These are phyloP conservation scores for Wickerhamomyces xylosicus DNA, from an alignment of 805 yeast species.

Conservation along the genomic window DNA sequence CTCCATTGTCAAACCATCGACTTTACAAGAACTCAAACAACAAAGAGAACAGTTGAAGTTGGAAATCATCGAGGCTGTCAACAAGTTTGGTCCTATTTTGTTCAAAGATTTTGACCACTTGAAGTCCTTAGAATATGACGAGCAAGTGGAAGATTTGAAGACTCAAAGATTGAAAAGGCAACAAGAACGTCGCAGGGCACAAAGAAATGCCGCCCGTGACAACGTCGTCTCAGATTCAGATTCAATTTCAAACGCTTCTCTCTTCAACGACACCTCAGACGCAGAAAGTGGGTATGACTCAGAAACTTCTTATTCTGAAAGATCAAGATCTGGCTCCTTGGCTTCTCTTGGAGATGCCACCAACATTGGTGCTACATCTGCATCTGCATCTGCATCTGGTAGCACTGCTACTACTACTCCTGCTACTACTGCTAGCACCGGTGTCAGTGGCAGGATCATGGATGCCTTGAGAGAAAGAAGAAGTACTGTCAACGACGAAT, in stretches of 20 bases:
- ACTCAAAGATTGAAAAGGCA: slow-evolving; percentile 27
- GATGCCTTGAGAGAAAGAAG: slow-evolving; percentile 21
- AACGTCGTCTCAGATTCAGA: slow-evolving; percentile 29
- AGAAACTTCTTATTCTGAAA: slow-evolving; percentile 14
- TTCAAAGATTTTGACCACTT: slow-evolving; percentile 71
- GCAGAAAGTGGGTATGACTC: slow-evolving; percentile 18
- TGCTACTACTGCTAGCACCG: slow-evolving; percentile 11
- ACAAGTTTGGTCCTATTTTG: slow-evolving; percentile 72
- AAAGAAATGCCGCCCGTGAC: slow-evolving; percentile 12
- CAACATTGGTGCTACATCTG: too few species aligned
- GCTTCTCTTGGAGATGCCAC: slow-evolving; percentile 5
- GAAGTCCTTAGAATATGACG: slow-evolving; percentile 18
- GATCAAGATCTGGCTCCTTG: background rate
- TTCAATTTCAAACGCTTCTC: slow-evolving; percentile 27
- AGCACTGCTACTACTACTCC: too few species aligned
- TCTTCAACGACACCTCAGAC: slow-evolving; percentile 30
- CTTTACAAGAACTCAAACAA: slow-evolving; percentile 46
- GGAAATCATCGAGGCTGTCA: slow-evolving; percentile 71
- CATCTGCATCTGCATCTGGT: too few species aligned
- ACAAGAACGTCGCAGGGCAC: slow-evolving; percentile 19
- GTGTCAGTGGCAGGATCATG: slow-evolving; percentile 16
- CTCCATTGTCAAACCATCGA: slow-evolving; percentile 47
- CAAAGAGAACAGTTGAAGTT: slow-evolving; percentile 53
- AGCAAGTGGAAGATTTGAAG: slow-evolving; percentile 24
- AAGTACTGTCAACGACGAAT: background rate